A percentile compares a stretch with the other conserved stretches of the same genome.
Conservation (phyloP, 148 eudicot species). For the Silene conica region DNA sequence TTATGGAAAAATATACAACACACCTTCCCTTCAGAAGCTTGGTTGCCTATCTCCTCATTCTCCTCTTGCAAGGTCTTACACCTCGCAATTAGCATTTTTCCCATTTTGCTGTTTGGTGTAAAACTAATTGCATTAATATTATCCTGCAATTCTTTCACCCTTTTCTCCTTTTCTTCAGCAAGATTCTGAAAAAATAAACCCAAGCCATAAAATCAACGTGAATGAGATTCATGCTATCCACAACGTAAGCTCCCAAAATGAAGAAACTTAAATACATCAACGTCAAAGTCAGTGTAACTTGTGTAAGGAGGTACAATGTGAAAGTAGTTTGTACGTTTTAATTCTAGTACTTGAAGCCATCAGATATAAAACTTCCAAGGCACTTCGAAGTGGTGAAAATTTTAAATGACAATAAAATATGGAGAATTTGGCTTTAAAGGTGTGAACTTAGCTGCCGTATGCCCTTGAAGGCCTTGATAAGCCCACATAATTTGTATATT, state of each 20-base stretch:
- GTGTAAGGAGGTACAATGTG: neutral
- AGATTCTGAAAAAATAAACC: conserved; percentile 52
- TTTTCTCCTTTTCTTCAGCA: conserved; percentile 96
- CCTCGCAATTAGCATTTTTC: conserved; percentile 90
- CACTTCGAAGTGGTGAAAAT: neutral
- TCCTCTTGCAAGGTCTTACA: conserved; percentile 94
- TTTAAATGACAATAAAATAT: neutral
- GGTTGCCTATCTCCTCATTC: conserved; percentile 98
- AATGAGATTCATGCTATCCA: neutral
- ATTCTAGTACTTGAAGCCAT: neutral
- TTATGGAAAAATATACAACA: neutral
- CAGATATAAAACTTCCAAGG: neutral
- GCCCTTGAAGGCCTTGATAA: neutral
- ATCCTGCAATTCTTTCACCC: conserved; percentile 86
- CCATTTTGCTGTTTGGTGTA: conserved; percentile 95
- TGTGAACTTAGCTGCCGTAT: neutral
- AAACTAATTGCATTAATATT: conserved; percentile 71
- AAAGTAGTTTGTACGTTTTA: neutral
- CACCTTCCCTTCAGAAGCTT: conserved; percentile 99
- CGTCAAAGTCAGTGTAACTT: neutral
- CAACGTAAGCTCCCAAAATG: neutral
- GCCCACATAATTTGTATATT: neutral
- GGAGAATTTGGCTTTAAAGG: neutral
- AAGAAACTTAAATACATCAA: neutral
- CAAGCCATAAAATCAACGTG: conserved; percentile 3